Evolutionary conservation across 192 early-diverging fungal genomes (phyloP), one percentile per base, ranked within the genome.

Genomic region (Coemansia sp.): DNA sequence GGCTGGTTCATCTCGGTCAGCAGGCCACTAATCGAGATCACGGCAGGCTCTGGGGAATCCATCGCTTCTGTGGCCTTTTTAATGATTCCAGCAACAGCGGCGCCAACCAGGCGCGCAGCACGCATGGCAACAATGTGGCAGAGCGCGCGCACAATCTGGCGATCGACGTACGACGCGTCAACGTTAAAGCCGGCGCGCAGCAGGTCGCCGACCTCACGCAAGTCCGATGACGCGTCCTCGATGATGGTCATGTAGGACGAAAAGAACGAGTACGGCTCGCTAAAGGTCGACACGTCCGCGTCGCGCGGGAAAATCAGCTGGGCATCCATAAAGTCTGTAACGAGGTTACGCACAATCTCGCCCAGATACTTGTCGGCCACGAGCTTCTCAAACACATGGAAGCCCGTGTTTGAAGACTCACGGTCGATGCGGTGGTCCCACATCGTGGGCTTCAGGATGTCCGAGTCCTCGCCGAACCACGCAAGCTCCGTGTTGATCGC

Each of bases 401-500:
- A 69, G 23, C 85, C 81, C 2, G 91, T 87, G 78, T 95, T 93
- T 56, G 76, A 82, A 3, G 92, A 92, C 54, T 87, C 82, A 38
- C 90, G 83, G 67, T 96, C 93, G 29, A 96, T 54, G 18, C 86
- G 83, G 68, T 86, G 81, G 71, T 98, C 96, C 74, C 85, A 95
- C 62, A 83, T 83, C 30, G 91, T 95, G 24, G 87, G 49, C 21
- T 85, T 86, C 19, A 97, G 80, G 23, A 92, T 77, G 1, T 43
- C 33, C 23, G 73, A 72, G 48, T 93, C 84, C 46, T 81, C 84
- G 63, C 93, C 91, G 71, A 89, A 97, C 6, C 86, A 86, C 21
- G 95, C 96, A 84, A 92, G 92, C 79, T 98, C 96, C 45, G 91
- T 94, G 78, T 98, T 97, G 75, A 98, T 89, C 48, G 92, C 85